Evolutionary conservation across 164 flowering plant genomes (phyloP).

Genomic region (Macadamia tetraphylla): DNA sequence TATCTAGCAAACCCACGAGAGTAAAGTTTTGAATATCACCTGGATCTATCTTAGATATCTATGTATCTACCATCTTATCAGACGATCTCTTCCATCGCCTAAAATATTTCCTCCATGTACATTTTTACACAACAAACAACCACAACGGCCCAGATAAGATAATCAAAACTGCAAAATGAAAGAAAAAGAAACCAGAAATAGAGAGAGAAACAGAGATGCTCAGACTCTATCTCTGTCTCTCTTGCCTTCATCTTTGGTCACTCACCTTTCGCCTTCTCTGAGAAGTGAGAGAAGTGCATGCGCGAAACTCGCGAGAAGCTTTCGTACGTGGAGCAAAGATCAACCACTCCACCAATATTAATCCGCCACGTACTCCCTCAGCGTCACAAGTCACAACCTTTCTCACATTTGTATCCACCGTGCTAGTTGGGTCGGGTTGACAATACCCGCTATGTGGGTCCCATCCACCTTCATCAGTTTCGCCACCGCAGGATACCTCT

Average conservation of each 20-base stretch:
- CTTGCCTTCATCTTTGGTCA: neutral
- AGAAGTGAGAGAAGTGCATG: neutral
- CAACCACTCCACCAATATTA: neutral
- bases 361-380: neutral
- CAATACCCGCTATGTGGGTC: slow-evolving; percentile 65
- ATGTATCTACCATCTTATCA: too few relatives aligned
- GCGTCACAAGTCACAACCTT: neutral
- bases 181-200: neutral
- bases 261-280: neutral
- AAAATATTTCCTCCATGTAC: neutral
- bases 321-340: neutral
- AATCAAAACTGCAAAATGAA: neutral
- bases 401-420: slow-evolving; percentile 65
- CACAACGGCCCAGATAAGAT: neutral
- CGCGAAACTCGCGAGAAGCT: neutral
- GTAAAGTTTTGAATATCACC: neutral
- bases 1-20: neutral
- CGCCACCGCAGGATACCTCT: slow-evolving; percentile 63
- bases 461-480: slow-evolving; percentile 53
- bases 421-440: slow-evolving; percentile 80
- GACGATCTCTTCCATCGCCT: too few relatives aligned
- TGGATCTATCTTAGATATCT: neutral
- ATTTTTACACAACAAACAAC: neutral
- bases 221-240: neutral
- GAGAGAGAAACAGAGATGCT: neutral